Conservation (phyloP, 148 eudicot species). For the Chenopodium album region DNA sequence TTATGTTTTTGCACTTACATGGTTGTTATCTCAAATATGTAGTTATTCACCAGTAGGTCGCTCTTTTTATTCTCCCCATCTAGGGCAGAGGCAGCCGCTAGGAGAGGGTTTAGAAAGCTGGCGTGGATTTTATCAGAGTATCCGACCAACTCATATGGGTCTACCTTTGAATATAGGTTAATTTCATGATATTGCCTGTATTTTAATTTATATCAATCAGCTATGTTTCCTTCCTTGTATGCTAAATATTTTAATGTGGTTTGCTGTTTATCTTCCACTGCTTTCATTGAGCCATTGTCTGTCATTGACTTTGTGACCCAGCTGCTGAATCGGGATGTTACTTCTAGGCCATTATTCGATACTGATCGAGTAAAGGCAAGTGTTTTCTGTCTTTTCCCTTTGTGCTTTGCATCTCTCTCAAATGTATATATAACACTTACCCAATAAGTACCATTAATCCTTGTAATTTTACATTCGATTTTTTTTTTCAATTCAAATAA, state of each 20-base stretch:
- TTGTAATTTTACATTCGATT: no score
- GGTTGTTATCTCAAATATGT: conserved; percentile 3
- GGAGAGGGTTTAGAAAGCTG: conserved; percentile 80
- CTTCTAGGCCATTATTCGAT: conserved; percentile 68
- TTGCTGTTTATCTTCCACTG: conserved; percentile 63
- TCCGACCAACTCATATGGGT: conserved; percentile 91
- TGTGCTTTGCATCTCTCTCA: background rate
- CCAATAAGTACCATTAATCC: background rate
- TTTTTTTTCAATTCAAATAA: no score
- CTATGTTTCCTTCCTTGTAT: background rate
- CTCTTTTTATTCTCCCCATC: conserved; percentile 63
- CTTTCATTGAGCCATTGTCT: conserved; percentile 70
- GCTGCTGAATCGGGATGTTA: conserved; percentile 52
- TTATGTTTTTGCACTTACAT: background rate
- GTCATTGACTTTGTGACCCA: conserved; percentile 70
- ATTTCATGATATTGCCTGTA: background rate
- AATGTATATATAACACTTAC: background rate
- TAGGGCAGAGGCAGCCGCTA: conserved; percentile 59
- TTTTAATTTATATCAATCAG: background rate
- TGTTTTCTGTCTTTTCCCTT: background rate
- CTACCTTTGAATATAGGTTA: conserved; percentile 72
- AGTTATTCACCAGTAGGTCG: conserved; percentile 68
- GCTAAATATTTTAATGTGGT: conserved; percentile 3
- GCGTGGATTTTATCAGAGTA: conserved; percentile 91
- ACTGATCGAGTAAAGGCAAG: conserved; percentile 72